Evolutionary conservation across 2,329 filamentous ascomycete genomes (phyloP), one percentile per base, ranked within the genome.

Genomic region (Monosporascus cannonballus): DNA sequence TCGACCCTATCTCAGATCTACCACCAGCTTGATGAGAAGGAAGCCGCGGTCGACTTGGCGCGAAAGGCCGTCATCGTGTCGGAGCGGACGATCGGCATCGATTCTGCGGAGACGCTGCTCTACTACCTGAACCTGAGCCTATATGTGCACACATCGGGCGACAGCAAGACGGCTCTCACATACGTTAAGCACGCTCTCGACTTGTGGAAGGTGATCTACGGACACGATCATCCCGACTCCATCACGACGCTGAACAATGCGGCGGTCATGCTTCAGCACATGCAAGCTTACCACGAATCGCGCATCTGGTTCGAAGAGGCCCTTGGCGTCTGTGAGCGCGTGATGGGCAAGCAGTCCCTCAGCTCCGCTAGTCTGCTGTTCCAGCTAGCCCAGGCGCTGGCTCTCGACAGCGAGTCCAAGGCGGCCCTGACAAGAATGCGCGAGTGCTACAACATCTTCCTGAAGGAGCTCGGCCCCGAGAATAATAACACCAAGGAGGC

Each of bases 201-300:
- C 67, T 78, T 99, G 57, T 97, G 93, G 93, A 96, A 96, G 77
- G 83, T 97, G 63, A 93, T 97, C 64, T 99, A 96, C 68, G 94
- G 94, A 34, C 77, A 87, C 30, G 88, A 90, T 64, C 94, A 99
- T 72, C 94, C 94, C 3, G 94, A 99, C 73, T 96, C 91, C 8
- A 96, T 99, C 72, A 99, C 95, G 8, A 97, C 94, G 17, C 87
- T 97, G 73, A 99, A 97, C 81, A 99, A 99, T 66, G 93, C 90
- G 20, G 94, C 94, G 7, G 94, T 99, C 55, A 99, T 99, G 94
- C 84, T 99, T 54, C 94, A 99, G 73, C 86, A 91, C 52, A 81
- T 96, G 63, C 96, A 97, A 78, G 86, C 89, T 56, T 99, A 96
- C 75, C 87, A 93, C 63, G 90, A 96, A 72, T 97, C 93, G 46